Evolutionary conservation across 768 basidiomycete species (phyloP).

Genomic region (Hygrocybe punicea): DNA sequence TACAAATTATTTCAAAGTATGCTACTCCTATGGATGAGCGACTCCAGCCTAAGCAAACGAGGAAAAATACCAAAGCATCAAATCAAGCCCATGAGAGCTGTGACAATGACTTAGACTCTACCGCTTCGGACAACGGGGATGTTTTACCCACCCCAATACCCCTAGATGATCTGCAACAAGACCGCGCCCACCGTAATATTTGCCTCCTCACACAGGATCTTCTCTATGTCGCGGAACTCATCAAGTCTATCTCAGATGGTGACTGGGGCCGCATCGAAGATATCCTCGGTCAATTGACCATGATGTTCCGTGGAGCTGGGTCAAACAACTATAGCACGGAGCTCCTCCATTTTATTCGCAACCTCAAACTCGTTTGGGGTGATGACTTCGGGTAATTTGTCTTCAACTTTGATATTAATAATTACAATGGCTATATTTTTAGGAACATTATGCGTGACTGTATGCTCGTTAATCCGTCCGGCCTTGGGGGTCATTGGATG

Average conservation of each 20-base stretch:
- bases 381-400: conserved; percentile 27
- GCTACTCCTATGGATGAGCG: conserved; percentile 12
- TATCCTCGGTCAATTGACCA: conserved; percentile 23
- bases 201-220: conserved; percentile 29
- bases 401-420: not conserved
- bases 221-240: conserved; percentile 29
- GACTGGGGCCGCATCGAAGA: conserved; percentile 36
- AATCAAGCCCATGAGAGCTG: not conserved
- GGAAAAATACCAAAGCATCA: not conserved
- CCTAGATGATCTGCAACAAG: not conserved
- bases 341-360: conserved; percentile 27
- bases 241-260: conserved; percentile 23
- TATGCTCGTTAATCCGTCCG: conserved; percentile 33
- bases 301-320: conserved; percentile 31
- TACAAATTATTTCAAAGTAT: conserved; percentile 23
- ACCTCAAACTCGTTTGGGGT: conserved; percentile 34
- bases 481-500: conserved; percentile 34
- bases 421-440: not conserved
- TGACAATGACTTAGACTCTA: not conserved
- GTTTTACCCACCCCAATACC: not conserved
- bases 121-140: too few species aligned
- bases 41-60: not conserved
- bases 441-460: conserved; percentile 39
- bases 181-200: conserved; percentile 24
- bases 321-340: conserved; percentile 34